These are phyloP conservation scores for Fusarium sulawesiense DNA, from an alignment of 2,329 filamentous ascomycete species.

Conservation along the genomic window DNA sequence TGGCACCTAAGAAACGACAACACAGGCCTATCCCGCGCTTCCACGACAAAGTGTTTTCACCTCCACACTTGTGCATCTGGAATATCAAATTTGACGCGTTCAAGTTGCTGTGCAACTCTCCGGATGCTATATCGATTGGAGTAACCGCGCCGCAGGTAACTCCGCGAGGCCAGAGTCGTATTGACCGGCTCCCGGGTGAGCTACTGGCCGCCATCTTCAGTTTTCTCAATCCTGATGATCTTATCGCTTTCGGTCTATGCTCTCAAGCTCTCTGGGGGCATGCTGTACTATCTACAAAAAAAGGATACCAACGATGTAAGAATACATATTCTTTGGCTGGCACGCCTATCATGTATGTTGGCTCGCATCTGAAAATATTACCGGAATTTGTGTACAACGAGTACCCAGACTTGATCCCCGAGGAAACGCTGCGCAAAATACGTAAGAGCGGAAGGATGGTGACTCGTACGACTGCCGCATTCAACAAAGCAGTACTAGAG, in stretches of 20 bases:
- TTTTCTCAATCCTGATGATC: not conserved
- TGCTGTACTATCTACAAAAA: not conserved
- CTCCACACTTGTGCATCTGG: not conserved
- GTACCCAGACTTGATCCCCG: not conserved
- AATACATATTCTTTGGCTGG: conserved; percentile 13
- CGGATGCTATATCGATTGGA: not conserved
- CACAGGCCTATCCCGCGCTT: not conserved
- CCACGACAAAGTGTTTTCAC: not conserved
- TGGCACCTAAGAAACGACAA: not conserved
- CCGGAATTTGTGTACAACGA: not conserved
- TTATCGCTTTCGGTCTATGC: conserved; percentile 5
- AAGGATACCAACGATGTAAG: not conserved
- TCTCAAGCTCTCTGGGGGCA: conserved; percentile 11
- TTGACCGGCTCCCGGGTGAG: conserved; percentile 13
- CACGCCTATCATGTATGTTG: conserved; percentile 10
- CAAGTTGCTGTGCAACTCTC: conserved; percentile 3
- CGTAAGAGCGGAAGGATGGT: not conserved
- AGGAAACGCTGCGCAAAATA: not conserved
- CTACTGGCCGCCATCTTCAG: not conserved
- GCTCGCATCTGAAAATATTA: not conserved
- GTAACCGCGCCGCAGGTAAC: fast-evolving
- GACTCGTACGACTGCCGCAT: not conserved
- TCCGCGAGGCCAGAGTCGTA: fast-evolving
- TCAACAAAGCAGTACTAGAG: not conserved
- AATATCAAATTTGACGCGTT: conserved; percentile 12